These are phyloP conservation scores for Lepidium sativum DNA, from an alignment of 345 rosid genomes.

Conservation along the genomic window DNA sequence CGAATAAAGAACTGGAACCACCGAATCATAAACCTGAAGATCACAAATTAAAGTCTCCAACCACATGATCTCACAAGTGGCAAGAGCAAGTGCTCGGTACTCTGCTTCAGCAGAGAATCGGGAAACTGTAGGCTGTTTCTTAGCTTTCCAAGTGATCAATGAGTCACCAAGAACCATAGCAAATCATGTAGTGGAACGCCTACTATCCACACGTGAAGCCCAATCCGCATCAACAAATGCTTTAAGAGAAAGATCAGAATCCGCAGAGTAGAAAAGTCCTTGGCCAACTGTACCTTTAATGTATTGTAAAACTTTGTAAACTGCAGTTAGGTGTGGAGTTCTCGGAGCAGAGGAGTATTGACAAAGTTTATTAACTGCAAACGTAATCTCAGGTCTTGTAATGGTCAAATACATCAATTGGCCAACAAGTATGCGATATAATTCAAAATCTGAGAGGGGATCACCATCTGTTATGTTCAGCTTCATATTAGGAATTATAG, in stretches of 20 bases:
- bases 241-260: neutral
- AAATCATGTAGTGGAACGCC: neutral
- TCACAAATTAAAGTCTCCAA: accelerated
- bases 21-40: accelerated
- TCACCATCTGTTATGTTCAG: too few relatives aligned
- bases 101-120: neutral
- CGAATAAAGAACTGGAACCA: neutral
- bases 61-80: neutral
- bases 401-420: too few relatives aligned
- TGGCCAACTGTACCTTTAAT: too few relatives aligned
- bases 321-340: too few relatives aligned
- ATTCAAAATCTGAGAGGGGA: too few relatives aligned
- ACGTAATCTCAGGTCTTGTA: too few relatives aligned
- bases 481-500: neutral
- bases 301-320: too few relatives aligned
- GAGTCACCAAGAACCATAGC: neutral
- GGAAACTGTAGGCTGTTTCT: too few relatives aligned
- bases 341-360: too few relatives aligned
- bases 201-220: neutral
- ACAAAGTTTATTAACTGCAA: too few relatives aligned
- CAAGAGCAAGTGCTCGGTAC: neutral
- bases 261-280: neutral
- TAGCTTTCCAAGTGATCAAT: neutral
- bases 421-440: too few relatives aligned
- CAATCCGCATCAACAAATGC: neutral